Base-by-base conservation (phyloP, 2,329 filamentous ascomycete genomes). In the Penicillium sp. region DNA sequence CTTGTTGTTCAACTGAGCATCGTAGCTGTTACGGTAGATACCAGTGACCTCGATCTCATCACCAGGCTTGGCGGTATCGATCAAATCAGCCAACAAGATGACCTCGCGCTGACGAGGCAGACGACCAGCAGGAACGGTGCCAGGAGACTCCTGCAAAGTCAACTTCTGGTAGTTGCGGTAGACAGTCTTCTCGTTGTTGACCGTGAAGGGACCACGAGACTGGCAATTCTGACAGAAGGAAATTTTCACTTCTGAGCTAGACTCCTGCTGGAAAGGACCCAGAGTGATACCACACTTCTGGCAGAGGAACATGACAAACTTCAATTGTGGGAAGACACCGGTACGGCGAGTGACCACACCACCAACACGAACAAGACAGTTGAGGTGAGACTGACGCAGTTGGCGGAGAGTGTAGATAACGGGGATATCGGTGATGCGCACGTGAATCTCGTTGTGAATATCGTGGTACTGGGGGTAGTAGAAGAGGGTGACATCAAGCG, bases 91-190 rank as follows among this genome's bases (percentile, higher is more conserved):
- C 3, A 99, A 85, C 13, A 99, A 84, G 62, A 99, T 92, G 37
- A 99, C 93, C 72, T 99, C 95, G 52, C 95, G 86, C 70, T 95
- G 90, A 53, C 96, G 89, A 3, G 95, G 95, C 47, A 99, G 84
- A 75, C 95, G 93, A 69, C 95, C 95, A 35, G 96, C 93, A 5
- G 95, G 96, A 3, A 99, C 95, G 7, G 95, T 98, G 53, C 95
- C 96, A 4, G 95, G 95, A 0, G 96, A 96, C 75, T 99, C 95
- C 71, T 99, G 95, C 13, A 99, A 84, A 0, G 95, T 99, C 67
- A 99, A 82, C 73, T 97, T 99, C 75, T 99, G 95, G 77, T 97
- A 99, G 76, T 99, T 99, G 61, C 95, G 90, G 78, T 99, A 99
- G 16, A 99, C 90, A 0, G 95, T 99, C 81, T 96, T 96, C 73